A percentile compares a stretch with the other conserved stretches of the same genome.
phyloP scores from a whole-genome alignment of 495 filamentous ascomycete species.

The Physcia stellaris region DNA sequence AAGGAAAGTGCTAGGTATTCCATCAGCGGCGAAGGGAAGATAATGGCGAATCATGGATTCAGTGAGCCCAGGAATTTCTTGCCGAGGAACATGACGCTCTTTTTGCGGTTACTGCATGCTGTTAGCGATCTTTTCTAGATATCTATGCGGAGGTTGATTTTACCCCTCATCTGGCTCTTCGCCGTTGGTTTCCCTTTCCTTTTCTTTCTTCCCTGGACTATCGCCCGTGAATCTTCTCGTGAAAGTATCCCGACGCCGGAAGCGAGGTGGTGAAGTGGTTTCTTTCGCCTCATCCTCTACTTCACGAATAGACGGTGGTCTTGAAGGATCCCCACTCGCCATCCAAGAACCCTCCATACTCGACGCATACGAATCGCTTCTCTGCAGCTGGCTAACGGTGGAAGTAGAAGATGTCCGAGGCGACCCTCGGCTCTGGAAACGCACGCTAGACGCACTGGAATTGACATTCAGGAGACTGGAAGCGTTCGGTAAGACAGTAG shows the following conservation, averaged over 20 bases:
- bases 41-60: slow-evolving; percentile 4
- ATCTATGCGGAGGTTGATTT: slow-evolving; percentile 2
- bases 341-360: slow-evolving; percentile 3
- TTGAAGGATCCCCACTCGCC: neutral
- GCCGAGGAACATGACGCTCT: slow-evolving; percentile 28
- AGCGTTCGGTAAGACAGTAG: slow-evolving; percentile 33
- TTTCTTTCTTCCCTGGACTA: slow-evolving; percentile 11
- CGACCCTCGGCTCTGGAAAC: slow-evolving; percentile 8
- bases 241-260: slow-evolving; percentile 14
- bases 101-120: slow-evolving; percentile 20
- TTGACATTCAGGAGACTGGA: slow-evolving; percentile 29
- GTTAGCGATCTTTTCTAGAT: slow-evolving; percentile 1
- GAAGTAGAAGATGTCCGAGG: slow-evolving; percentile 2
- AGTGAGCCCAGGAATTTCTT: slow-evolving; percentile 25
- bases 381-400: slow-evolving; percentile 6
- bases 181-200: slow-evolving; percentile 5
- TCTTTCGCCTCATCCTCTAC: slow-evolving; percentile 8
- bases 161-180: slow-evolving; percentile 28
- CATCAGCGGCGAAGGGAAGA: neutral
- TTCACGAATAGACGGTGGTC: slow-evolving; percentile 9
- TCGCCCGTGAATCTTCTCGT: slow-evolving; percentile 14
- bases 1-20: too few relatives aligned
- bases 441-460: slow-evolving; percentile 13
- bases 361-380: slow-evolving; percentile 11
- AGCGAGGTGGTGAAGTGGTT: neutral